Evolutionary conservation across 2,329 filamentous ascomycete genomes (phyloP), one percentile per base, ranked within the genome.

Genomic region (Pseudocercospora vitis): DNA sequence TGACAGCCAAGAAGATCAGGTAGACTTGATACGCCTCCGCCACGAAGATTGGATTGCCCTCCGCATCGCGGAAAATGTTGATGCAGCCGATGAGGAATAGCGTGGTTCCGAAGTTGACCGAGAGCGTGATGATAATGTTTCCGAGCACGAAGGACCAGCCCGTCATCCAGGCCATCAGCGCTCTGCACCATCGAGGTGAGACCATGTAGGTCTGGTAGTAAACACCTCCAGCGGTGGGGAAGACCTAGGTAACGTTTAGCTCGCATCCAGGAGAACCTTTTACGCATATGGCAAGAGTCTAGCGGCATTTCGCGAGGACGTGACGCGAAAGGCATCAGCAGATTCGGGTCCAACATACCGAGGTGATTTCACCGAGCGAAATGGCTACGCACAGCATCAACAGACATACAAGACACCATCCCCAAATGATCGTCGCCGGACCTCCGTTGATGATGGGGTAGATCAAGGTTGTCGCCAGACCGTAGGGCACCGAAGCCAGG

Each of bases 181-280:
- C 81, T 49, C 86, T 83, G 73, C 81, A 86, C 12, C 70, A 71
- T 21, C 78, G 69, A 14, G 84, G 78, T 0, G 86, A 79, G 11
- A 91, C 80, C 82, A 89, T 88, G 67, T 87, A 89, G 4, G 86
- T 85, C 73, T 89, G 86, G 70, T 89, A 89, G 74, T 91, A 90
- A 50, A 89, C 86, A 68, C 86, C 87, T 65, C 86, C 86, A 26
- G 62, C 60, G 12, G 59, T 88, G 14, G 86, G 86, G 48, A 62
- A 64, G 29, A 63, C 60, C 59, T 62, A 50, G 9, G 24, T 4
- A 28, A n/a, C n/a, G 48, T 48, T 61, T 52, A 61, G 59, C 48
- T 52, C 26, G 44, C 26, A 29, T 6, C 12, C 32, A 8, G 21
- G 9, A 29, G 9, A 16, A 6, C 19, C 11, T n/a, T n/a, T n/a